Evolutionary conservation across 2,329 filamentous ascomycete species (phyloP).

Genomic region (Pestalotiopsis sp.): DNA sequence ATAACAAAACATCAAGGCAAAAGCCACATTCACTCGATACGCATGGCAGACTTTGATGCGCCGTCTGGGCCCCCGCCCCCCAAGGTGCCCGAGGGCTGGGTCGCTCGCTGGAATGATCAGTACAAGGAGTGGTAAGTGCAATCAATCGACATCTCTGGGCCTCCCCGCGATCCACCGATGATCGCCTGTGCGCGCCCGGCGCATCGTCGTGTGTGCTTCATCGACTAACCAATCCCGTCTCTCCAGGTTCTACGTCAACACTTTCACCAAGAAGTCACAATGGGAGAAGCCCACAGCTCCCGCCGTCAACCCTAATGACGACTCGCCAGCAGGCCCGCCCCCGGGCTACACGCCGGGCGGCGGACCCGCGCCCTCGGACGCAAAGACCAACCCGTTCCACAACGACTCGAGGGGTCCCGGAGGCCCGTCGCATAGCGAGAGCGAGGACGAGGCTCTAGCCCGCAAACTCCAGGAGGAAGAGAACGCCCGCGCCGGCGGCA

Average conservation of each 20-base stretch:
- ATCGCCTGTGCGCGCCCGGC: neutral
- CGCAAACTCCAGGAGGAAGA: constrained; percentile 83
- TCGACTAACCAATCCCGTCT: neutral
- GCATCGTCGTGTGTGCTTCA: neutral
- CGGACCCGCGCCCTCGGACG: constrained; percentile 48
- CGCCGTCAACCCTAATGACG: constrained; percentile 53
- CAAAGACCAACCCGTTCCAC: constrained; percentile 75
- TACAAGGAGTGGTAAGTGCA: constrained; percentile 72
- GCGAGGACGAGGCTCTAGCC: constrained; percentile 55
- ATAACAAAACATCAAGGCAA: neutral
- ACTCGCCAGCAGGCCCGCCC: constrained; percentile 61
- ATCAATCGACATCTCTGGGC: neutral
- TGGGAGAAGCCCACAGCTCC: constrained; percentile 83
- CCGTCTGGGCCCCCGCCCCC: constrained; percentile 60
- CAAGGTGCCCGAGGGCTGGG: constrained; percentile 77
- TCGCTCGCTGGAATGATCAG: constrained; percentile 81
- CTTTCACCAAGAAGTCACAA: constrained; percentile 84
- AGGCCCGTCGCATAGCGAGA: constrained; percentile 16
- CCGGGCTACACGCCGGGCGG: constrained; percentile 64
- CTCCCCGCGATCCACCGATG: neutral
- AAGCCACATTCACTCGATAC: constrained; percentile 11
- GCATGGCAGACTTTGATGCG: constrained; percentile 58
- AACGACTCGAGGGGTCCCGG: constrained; percentile 30
- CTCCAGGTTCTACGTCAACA: constrained; percentile 85
- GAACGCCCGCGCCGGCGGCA: constrained; percentile 58